Evolutionary conservation across 768 basidiomycete species (phyloP).

Genomic region (Lentinus tigrinus): DNA sequence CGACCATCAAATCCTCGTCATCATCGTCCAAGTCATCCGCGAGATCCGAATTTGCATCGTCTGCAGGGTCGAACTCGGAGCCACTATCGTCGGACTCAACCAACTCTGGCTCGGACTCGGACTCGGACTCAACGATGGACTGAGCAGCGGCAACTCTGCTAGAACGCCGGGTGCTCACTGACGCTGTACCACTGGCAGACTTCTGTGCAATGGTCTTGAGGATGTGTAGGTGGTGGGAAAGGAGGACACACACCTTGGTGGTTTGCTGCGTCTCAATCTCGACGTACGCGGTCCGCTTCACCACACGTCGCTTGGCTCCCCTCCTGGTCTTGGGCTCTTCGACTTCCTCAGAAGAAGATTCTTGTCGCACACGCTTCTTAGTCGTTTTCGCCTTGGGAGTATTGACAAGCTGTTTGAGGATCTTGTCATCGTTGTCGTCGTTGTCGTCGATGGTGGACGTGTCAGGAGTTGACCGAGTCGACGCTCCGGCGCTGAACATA

Average conservation of each 20-base stretch:
- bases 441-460: constrained; percentile 42
- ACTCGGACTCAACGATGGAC: constrained; percentile 5
- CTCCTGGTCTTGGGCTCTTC: constrained; percentile 1
- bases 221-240: background rate
- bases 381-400: constrained; percentile 9
- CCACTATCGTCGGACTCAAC: constrained; percentile 57
- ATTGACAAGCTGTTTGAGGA: background rate
- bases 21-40: constrained; percentile 13
- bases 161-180: constrained; percentile 5
- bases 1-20: constrained; percentile 47
- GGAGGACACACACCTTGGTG: constrained; percentile 17
- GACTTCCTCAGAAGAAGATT: constrained; percentile 7
- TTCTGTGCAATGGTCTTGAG: background rate
- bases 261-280: constrained; percentile 18
- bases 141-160: background rate
- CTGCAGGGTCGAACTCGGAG: constrained; percentile 57
- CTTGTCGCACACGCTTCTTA: constrained; percentile 16
- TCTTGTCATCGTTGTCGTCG: constrained; percentile 5
- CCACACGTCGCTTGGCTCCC: constrained; percentile 21
- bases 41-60: constrained; percentile 18
- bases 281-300: constrained; percentile 18
- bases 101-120: constrained; percentile 19
- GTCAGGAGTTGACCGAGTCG: constrained; percentile 49
- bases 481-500: constrained; percentile 46
- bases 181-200: background rate